Evolutionary conservation across 2,329 filamentous ascomycete species (phyloP).

Genomic region (Dothideomycetes sp.): DNA sequence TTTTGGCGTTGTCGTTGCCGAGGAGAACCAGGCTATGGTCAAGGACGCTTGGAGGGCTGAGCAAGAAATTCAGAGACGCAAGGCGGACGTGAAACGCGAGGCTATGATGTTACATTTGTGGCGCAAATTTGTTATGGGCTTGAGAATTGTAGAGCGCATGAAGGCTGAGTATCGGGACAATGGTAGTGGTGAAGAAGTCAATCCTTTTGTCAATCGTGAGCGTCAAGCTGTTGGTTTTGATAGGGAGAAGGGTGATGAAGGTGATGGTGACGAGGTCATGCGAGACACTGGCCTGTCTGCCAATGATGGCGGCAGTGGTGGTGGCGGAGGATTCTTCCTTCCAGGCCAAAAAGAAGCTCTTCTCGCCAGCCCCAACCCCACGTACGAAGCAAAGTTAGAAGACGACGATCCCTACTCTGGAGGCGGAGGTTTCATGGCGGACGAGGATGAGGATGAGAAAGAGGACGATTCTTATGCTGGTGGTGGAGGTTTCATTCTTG

Average conservation of each 20-base stretch:
- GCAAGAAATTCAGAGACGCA: conserved; percentile 65
- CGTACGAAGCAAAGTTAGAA: conserved; percentile 13
- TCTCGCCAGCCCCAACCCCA: conserved; percentile 18
- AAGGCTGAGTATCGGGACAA: conserved; percentile 61
- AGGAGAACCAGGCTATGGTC: conserved; percentile 63
- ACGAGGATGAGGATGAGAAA: conserved; percentile 23
- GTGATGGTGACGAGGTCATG: conserved; percentile 4
- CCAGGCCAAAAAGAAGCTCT: conserved; percentile 24
- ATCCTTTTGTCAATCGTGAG: conserved; percentile 39
- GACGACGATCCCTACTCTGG: conserved; percentile 18
- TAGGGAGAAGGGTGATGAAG: conserved; percentile 6
- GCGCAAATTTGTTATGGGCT: conserved; percentile 76
- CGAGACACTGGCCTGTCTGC: too few species aligned
- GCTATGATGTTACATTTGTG: conserved; percentile 65
- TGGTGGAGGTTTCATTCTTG: conserved; percentile 11
- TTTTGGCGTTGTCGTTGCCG: conserved; percentile 77
- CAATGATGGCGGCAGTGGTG: conserved; percentile 12
- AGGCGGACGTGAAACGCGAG: conserved; percentile 73
- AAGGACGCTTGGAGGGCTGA: conserved; percentile 64
- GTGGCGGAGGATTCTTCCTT: conserved; percentile 32
- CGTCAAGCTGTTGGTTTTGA: conserved; percentile 8
- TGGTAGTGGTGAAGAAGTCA: conserved; percentile 38
- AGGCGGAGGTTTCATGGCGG: conserved; percentile 25
- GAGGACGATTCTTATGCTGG: conserved; percentile 14
- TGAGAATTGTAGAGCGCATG: conserved; percentile 72